Percentiles rank a stretch among this genome's conserved stretches.
Conservation (phyloP, 176 grass and related monocot genomes). For the Carex cristatella region DNA sequence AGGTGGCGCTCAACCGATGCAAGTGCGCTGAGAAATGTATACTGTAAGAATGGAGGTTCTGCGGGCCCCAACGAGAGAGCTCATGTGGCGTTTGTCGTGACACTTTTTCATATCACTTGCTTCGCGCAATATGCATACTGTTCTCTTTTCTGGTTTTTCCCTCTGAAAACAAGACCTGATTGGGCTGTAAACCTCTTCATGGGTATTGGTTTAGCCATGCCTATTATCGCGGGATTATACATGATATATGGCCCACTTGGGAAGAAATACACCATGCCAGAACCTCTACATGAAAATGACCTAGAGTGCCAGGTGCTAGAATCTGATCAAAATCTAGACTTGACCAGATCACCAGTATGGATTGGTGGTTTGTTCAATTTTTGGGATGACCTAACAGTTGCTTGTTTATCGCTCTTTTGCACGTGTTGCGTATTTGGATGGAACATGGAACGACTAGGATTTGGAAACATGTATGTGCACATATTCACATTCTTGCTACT, state of each 20-base stretch:
- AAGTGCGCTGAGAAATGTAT: conserved; percentile 31
- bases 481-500: conserved; percentile 58
- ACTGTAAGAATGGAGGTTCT: conserved; percentile 39
- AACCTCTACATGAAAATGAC: neutral
- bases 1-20: conserved; percentile 34
- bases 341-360: conserved; percentile 33
- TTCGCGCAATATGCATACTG: conserved; percentile 51
- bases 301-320: neutral
- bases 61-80: conserved; percentile 22
- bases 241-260: conserved; percentile 54
- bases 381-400: conserved; percentile 44
- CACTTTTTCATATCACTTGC: conserved; percentile 56
- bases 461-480: conserved; percentile 79
- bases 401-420: conserved; percentile 45
- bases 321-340: neutral
- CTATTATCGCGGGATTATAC: conserved; percentile 37
- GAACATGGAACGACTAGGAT: conserved; percentile 81
- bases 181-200: conserved; percentile 55
- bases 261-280: conserved; percentile 14
- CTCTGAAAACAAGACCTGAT: conserved; percentile 26
- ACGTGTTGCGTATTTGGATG: conserved; percentile 72
- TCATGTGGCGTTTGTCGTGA: conserved; percentile 40
- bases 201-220: conserved; percentile 35
- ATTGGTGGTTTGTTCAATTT: conserved; percentile 53
- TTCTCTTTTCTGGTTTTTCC: conserved; percentile 58